Conservation (phyloP, 2,329 filamentous ascomycete species). For the Alternaria sp. region DNA sequence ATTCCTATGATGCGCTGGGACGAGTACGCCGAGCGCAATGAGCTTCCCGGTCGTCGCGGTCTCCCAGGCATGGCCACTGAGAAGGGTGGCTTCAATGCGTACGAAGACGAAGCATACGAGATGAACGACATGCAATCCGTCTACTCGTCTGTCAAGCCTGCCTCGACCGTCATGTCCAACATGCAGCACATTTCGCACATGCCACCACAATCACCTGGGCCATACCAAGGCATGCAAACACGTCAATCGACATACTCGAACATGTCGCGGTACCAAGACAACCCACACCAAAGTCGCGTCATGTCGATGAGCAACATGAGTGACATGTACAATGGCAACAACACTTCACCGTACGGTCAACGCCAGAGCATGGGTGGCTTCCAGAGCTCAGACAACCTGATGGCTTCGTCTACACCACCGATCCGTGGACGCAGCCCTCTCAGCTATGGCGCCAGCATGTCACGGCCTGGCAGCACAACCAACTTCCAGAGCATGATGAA, state of each 20-base stretch:
- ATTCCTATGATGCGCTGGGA: slow-evolving; percentile 97
- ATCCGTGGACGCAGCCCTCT: slow-evolving; percentile 58
- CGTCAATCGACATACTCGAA: slow-evolving; percentile 76
- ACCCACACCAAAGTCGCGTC: slow-evolving; percentile 62
- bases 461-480: slow-evolving; percentile 61
- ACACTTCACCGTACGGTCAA: slow-evolving; percentile 47
- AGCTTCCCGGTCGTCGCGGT: slow-evolving; percentile 88
- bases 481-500: slow-evolving; percentile 64
- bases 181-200: slow-evolving; percentile 77
- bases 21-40: slow-evolving; percentile 87
- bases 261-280: slow-evolving; percentile 68
- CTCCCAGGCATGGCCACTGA: slow-evolving; percentile 59
- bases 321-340: slow-evolving; percentile 42
- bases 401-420: slow-evolving; percentile 44
- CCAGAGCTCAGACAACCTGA: slow-evolving; percentile 51
- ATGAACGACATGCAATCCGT: slow-evolving; percentile 98
- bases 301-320: slow-evolving; percentile 67
- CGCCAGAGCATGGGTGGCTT: slow-evolving; percentile 52
- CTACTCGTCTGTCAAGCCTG: slow-evolving; percentile 88
- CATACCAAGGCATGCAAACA: slow-evolving; percentile 68
- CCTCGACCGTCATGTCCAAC: slow-evolving; percentile 85
- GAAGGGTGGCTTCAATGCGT: slow-evolving; percentile 66
- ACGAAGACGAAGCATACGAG: slow-evolving; percentile 81
- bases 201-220: slow-evolving; percentile 78
- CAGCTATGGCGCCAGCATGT: slow-evolving; percentile 52